Conservation (phyloP, 1,284 basidiomycete genomes). For the Pseudozyma pruni region DNA sequence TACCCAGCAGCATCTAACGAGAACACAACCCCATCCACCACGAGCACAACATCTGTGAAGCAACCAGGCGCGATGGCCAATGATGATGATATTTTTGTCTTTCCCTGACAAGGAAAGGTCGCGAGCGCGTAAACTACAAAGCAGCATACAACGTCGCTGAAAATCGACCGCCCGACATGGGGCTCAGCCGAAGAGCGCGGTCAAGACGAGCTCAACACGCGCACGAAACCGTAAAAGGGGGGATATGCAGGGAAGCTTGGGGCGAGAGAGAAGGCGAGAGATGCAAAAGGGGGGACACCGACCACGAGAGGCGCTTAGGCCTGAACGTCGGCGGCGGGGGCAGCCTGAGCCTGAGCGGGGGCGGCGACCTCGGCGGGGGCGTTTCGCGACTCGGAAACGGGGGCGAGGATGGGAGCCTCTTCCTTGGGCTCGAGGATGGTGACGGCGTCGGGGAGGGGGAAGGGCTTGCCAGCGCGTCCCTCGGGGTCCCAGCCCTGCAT, state of each 20-base stretch:
- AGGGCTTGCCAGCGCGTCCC: constrained; percentile 81
- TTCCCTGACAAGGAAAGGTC: constrained; percentile 4
- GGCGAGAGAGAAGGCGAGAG: constrained; percentile 47
- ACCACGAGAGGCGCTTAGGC: constrained; percentile 25
- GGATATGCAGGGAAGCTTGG: constrained; percentile 40
- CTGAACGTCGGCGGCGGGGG: constrained; percentile 55
- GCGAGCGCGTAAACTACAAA: constrained; percentile 15
- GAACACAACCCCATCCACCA: too few relatives aligned
- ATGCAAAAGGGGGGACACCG: constrained; percentile 23
- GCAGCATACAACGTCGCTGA: constrained; percentile 20
- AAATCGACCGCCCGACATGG: constrained; percentile 5
- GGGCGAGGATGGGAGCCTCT: constrained; percentile 70
- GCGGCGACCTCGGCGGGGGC: constrained; percentile 52
- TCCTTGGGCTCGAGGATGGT: constrained; percentile 84
- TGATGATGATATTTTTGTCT: neutral
- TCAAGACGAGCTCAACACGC: constrained; percentile 7
- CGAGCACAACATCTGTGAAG: too few relatives aligned
- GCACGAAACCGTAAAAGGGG: constrained; percentile 43
- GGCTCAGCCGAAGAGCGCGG: constrained; percentile 15
- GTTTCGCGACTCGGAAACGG: constrained; percentile 65
- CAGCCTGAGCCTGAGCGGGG: constrained; percentile 34
- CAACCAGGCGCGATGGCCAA: too few relatives aligned
- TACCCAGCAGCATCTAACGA: too few relatives aligned
- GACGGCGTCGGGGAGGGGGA: constrained; percentile 95
- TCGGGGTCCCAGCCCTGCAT: constrained; percentile 94